Conservation (phyloP, 2,329 filamentous ascomycete genomes). For the Teratosphaeria viscida region DNA sequence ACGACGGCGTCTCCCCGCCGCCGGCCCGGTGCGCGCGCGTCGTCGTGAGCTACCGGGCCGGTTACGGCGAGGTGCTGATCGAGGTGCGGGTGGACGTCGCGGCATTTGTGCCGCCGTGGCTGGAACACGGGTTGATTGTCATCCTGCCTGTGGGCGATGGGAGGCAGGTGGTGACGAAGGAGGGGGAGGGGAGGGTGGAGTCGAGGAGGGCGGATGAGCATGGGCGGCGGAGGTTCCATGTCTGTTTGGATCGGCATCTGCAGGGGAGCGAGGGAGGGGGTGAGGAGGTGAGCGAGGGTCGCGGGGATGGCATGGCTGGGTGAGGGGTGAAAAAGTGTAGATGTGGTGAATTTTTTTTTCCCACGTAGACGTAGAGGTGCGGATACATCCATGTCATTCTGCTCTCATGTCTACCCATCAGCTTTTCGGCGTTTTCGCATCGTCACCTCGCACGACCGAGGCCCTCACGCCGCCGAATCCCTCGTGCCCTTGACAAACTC, state of each 20-base stretch:
- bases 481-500: slow-evolving; percentile 40
- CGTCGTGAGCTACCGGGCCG: slow-evolving; percentile 35
- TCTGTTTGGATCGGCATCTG: not conserved
- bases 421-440: not conserved
- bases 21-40: slow-evolving; percentile 32
- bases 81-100: slow-evolving; percentile 30
- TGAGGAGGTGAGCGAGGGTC: not conserved
- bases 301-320: not conserved
- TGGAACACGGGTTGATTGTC: slow-evolving; percentile 35
- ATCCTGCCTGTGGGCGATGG: slow-evolving; percentile 43
- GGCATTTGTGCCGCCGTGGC: slow-evolving; percentile 39
- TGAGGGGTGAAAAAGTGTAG: not conserved
- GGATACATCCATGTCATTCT: not conserved
- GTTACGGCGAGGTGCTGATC: slow-evolving; percentile 35
- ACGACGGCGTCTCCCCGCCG: slow-evolving; percentile 44
- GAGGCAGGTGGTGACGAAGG: slow-evolving; percentile 17
- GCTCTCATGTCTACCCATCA: not conserved
- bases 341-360: not conserved
- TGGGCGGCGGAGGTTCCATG: slow-evolving; percentile 14
- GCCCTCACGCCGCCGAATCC: slow-evolving; percentile 6
- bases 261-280: not conserved
- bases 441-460: not conserved
- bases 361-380: not conserved
- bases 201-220: slow-evolving; percentile 11
- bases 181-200: slow-evolving; percentile 7